phyloP scores from a whole-genome alignment of 2,329 filamentous ascomycete genomes.

The Metarhizium brunneum region DNA sequence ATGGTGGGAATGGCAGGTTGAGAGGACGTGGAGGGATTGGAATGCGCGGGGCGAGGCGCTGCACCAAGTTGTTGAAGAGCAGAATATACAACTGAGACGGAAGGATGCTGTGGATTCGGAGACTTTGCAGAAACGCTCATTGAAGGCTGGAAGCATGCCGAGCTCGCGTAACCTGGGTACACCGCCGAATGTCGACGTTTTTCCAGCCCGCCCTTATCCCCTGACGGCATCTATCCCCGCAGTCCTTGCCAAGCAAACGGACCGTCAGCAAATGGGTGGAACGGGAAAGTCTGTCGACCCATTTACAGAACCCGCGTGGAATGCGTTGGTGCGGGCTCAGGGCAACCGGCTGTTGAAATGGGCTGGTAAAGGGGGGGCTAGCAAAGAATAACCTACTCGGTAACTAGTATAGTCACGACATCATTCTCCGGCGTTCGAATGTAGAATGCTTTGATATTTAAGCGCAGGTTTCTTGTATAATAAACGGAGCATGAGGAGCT shows the following conservation, averaged over 20 bases:
- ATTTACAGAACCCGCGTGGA: slow-evolving; percentile 4
- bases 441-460: too few relatives aligned
- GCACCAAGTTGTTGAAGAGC: slow-evolving; percentile 28
- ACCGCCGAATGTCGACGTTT: slow-evolving; percentile 7
- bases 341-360: not conserved
- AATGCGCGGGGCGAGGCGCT: slow-evolving; percentile 31
- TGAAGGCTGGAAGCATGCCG: not conserved
- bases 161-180: not conserved
- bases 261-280: not conserved
- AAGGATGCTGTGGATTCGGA: slow-evolving; percentile 5
- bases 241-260: not conserved
- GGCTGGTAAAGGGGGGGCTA: not conserved
- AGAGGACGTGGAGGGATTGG: slow-evolving; percentile 26
- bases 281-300: slow-evolving; percentile 1
- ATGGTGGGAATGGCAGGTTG: slow-evolving; percentile 23
- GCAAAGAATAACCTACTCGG: not conserved
- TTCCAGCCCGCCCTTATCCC: not conserved
- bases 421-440: not conserved
- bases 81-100: slow-evolving; percentile 20
- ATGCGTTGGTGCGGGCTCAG: slow-evolving; percentile 4
- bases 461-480: not conserved
- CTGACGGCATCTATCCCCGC: not conserved
- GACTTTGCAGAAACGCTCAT: not conserved
- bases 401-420: not conserved
- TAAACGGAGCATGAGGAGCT: not conserved